A percentile compares a stretch with the other conserved stretches of the same genome.
Evolutionary conservation across 1,284 basidiomycete species (phyloP).

Genomic region (Rhodotorula sp.): DNA sequence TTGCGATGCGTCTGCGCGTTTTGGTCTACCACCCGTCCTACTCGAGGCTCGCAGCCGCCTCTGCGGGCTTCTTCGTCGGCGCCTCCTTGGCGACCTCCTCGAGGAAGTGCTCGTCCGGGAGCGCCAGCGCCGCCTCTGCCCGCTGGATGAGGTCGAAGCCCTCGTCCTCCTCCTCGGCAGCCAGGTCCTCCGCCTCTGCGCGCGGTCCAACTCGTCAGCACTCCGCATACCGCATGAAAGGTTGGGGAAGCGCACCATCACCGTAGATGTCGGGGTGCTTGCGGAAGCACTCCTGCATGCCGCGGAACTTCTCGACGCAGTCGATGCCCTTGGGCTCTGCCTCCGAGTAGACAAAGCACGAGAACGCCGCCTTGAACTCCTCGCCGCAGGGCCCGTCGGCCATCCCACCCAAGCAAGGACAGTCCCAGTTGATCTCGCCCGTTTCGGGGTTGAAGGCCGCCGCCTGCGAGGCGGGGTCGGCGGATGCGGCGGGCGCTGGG

Average conservation of each 20-base stretch:
- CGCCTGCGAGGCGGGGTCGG: constrained; percentile 22
- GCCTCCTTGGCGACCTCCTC: constrained; percentile 20
- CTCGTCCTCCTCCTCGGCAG: constrained; percentile 38
- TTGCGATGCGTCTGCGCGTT: not conserved
- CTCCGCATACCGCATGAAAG: too few relatives aligned
- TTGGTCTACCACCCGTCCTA: not conserved
- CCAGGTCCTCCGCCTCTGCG: constrained; percentile 31
- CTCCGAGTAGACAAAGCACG: constrained; percentile 94
- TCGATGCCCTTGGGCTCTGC: constrained; percentile 96
- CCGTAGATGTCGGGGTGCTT: constrained; percentile 93
- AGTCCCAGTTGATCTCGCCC: constrained; percentile 98
- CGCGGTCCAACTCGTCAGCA: too few relatives aligned
- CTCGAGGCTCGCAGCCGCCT: constrained; percentile 12
- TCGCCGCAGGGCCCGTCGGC: constrained; percentile 93
- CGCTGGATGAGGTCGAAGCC: constrained; percentile 37
- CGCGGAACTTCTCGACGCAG: constrained; percentile 96
- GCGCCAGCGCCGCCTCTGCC: constrained; percentile 39
- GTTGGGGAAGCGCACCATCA: constrained; percentile 64
- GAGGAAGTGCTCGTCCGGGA: constrained; percentile 33
- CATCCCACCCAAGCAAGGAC: constrained; percentile 97
- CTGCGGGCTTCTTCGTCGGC: constrained; percentile 6
- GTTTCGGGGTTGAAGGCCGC: constrained; percentile 81
- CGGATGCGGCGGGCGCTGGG: not conserved
- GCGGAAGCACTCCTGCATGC: constrained; percentile 97
- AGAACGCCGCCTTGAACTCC: constrained; percentile 94